These are phyloP conservation scores for Pochonia chlamydosporia DNA, from an alignment of 2,329 filamentous ascomycete species.

Conservation along the genomic window DNA sequence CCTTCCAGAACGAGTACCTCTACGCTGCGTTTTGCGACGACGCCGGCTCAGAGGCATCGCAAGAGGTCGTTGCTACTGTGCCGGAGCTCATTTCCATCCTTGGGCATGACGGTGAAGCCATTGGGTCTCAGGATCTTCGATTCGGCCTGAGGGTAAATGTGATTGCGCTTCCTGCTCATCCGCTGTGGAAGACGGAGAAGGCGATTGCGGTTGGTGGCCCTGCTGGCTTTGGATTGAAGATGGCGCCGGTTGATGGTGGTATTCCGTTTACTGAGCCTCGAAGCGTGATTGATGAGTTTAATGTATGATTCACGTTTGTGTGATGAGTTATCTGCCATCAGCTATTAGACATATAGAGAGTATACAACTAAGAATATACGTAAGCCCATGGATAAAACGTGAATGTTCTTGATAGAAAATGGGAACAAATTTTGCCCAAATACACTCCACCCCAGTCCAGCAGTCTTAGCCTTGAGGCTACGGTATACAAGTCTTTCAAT, in stretches of 20 bases:
- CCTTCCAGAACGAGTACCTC: constrained; percentile 37
- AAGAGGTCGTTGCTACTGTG: constrained; percentile 28
- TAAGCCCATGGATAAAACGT: no score
- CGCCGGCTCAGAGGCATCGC: constrained; percentile 21
- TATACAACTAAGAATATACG: no score
- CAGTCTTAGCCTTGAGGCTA: no score
- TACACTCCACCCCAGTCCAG: no score
- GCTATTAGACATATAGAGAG: no score
- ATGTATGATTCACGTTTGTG: no score
- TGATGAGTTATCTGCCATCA: no score
- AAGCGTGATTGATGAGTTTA: constrained; percentile 45
- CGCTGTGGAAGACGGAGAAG: constrained; percentile 39
- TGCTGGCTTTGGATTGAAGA: constrained; percentile 21
- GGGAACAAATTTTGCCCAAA: no score
- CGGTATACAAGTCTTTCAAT: no score
- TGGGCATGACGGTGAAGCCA: constrained; percentile 39
- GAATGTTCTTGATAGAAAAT: no score
- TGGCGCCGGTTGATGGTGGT: constrained; percentile 17
- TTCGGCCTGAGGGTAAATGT: constrained; percentile 46
- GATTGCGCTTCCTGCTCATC: constrained; percentile 42
- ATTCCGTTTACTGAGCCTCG: constrained; percentile 36
- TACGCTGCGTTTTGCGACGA: constrained; percentile 29
- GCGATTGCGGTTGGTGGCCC: constrained; percentile 29
- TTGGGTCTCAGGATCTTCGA: constrained; percentile 43
- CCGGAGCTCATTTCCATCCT: constrained; percentile 31